A percentile compares a stretch with the other conserved stretches of the same genome.
Evolutionary conservation across 2,329 filamentous ascomycete species (phyloP).

Genomic region (Lasiodiplodia sp.): DNA sequence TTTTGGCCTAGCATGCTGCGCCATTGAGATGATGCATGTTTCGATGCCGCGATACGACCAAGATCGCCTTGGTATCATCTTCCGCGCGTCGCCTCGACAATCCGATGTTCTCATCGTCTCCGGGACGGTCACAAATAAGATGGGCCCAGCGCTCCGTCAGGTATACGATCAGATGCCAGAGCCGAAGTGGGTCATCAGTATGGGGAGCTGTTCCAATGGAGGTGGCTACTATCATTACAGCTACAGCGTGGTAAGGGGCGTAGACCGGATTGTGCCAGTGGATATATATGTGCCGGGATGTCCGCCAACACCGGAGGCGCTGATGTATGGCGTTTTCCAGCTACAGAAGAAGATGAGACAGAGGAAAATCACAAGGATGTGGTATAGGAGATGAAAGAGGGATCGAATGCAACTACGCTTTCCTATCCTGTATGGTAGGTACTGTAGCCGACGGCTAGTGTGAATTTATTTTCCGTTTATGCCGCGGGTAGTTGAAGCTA

Average conservation of each 20-base stretch:
- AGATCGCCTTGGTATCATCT: conserved; percentile 89
- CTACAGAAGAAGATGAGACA: conserved; percentile 79
- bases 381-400: conserved; percentile 60
- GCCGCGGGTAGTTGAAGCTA: too few relatives aligned
- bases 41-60: conserved; percentile 93
- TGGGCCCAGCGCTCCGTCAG: conserved; percentile 88
- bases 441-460: too few relatives aligned
- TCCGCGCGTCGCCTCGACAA: conserved; percentile 87
- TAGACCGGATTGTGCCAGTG: conserved; percentile 81
- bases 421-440: too few relatives aligned
- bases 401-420: too few relatives aligned
- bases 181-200: conserved; percentile 84
- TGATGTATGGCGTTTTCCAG: conserved; percentile 73
- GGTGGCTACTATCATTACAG: conserved; percentile 89
- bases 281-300: conserved; percentile 85
- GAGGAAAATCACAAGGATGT: conserved; percentile 63
- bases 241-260: conserved; percentile 79
- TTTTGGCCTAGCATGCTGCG: conserved; percentile 89
- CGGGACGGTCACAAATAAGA: conserved; percentile 93
- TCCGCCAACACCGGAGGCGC: conserved; percentile 61
- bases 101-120: conserved; percentile 96
- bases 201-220: conserved; percentile 85
- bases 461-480: too few relatives aligned
- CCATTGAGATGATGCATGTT: conserved; percentile 93
- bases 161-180: conserved; percentile 97